These are phyloP conservation scores for Hydrangea macrophylla DNA, from an alignment of 148 eudicot genomes.

Conservation along the genomic window DNA sequence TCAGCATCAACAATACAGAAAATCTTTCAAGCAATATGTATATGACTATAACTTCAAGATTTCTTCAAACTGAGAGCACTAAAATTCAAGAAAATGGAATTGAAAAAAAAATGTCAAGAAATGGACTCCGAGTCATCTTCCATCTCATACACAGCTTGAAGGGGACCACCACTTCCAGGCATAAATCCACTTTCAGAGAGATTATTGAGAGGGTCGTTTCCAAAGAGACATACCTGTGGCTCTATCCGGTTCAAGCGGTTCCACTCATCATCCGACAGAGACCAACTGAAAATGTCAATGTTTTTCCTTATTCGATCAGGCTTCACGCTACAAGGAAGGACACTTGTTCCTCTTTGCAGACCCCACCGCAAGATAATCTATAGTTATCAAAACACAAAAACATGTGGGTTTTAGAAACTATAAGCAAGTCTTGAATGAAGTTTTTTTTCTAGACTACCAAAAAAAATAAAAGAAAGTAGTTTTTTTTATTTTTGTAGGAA, in stretches of 20 bases:
- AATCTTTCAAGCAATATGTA: neutral
- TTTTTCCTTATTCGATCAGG: constrained; percentile 28
- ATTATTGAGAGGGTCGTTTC: constrained; percentile 14
- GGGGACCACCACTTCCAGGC: constrained; percentile 29
- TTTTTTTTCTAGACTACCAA: no score
- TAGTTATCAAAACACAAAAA: neutral
- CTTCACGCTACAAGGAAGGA: constrained; percentile 29
- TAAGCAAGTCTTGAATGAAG: neutral
- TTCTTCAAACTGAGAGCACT: neutral
- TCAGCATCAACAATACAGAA: constrained; percentile 12
- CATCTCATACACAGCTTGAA: constrained; percentile 31
- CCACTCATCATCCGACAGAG: constrained; percentile 21
- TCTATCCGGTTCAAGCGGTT: constrained; percentile 29
- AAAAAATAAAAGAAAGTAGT: no score
- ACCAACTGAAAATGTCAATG: constrained; percentile 31
- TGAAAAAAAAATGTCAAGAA: constrained; percentile 15
- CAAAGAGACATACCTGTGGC: constrained; percentile 32
- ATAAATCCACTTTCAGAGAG: constrained; percentile 16
- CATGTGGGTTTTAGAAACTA: neutral
- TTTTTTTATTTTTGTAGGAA: no score
- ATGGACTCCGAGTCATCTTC: constrained; percentile 30
- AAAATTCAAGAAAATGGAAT: neutral
- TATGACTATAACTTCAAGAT: neutral
- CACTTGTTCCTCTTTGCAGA: constrained; percentile 33
- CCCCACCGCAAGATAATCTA: constrained; percentile 37